Percentiles rank a stretch among this genome's conserved stretches.
Conservation (phyloP, 495 filamentous ascomycete genomes). For the Neurospora sp. region DNA sequence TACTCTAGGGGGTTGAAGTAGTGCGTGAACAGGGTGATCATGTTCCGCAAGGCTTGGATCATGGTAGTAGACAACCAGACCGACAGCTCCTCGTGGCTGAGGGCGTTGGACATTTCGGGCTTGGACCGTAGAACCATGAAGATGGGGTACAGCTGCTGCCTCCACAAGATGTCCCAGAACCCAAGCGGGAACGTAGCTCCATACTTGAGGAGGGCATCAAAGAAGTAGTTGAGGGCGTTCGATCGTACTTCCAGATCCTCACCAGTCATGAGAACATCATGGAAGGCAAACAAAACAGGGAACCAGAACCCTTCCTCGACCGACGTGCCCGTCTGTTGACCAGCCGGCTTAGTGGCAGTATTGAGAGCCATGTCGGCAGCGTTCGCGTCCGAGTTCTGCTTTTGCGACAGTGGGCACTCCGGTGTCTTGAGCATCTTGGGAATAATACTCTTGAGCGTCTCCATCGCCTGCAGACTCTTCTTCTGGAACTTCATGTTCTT, state of each 20-base stretch:
- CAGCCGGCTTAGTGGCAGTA: slow-evolving; percentile 17
- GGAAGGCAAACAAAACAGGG: slow-evolving; percentile 93
- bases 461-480: slow-evolving; percentile 93
- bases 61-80: slow-evolving; percentile 99
- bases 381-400: slow-evolving; percentile 15
- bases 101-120: slow-evolving; percentile 87
- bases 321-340: slow-evolving; percentile 48
- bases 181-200: slow-evolving; percentile 86
- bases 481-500: slow-evolving; percentile 98
- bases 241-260: slow-evolving; percentile 97
- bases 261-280: slow-evolving; percentile 98
- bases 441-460: slow-evolving; percentile 83
- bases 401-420: slow-evolving; percentile 79
- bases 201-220: slow-evolving; percentile 81
- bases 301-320: slow-evolving; percentile 98
- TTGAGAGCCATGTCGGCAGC: background rate
- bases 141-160: slow-evolving; percentile 91
- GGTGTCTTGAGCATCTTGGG: slow-evolving; percentile 91
- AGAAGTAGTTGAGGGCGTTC: slow-evolving; percentile 89
- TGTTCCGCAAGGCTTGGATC: slow-evolving; percentile 96
- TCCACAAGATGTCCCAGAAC: slow-evolving; percentile 98
- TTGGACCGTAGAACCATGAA: slow-evolving; percentile 96
- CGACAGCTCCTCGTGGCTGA: slow-evolving; percentile 89
- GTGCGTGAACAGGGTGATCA: slow-evolving; percentile 97
- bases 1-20: slow-evolving; percentile 93